Conservation (phyloP, 108 stramenopile species). For the Skeletonema marinoi region DNA sequence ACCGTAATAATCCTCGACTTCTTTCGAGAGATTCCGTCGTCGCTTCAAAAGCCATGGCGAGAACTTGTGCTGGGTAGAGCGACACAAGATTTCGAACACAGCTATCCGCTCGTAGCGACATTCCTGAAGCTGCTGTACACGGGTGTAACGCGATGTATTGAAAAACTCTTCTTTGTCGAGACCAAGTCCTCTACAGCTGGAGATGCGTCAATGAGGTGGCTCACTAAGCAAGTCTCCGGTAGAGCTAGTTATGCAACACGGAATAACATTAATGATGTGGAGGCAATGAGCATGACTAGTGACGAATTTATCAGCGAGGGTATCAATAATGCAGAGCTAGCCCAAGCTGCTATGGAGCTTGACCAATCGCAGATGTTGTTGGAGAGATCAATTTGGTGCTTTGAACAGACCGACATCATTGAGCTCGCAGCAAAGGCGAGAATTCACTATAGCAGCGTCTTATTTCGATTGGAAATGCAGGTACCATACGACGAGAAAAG, state of each 20-base stretch:
- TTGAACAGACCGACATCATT: conserved; percentile 33
- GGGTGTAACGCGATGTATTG: conserved; percentile 49
- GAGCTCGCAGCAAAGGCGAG: conserved; percentile 38
- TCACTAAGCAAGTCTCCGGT: not conserved
- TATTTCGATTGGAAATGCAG: conserved; percentile 15
- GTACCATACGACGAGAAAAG: not conserved
- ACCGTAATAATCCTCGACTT: conserved; percentile 58
- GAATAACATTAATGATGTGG: conserved; percentile 29
- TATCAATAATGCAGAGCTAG: conserved; percentile 30
- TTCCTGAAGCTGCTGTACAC: conserved; percentile 60
- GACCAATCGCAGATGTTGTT: not conserved
- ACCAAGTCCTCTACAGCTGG: conserved; percentile 40
- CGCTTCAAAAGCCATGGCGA: conserved; percentile 47
- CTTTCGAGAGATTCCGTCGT: conserved; percentile 30
- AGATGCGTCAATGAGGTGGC: conserved; percentile 36
- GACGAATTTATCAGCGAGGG: conserved; percentile 42
- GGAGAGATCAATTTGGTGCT: conserved; percentile 41
- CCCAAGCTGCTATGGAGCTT: conserved; percentile 18
- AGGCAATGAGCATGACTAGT: conserved; percentile 31
- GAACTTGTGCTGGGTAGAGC: conserved; percentile 36
- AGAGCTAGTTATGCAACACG: conserved; percentile 23
- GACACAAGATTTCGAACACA: not conserved
- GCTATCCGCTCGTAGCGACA: conserved; percentile 43
- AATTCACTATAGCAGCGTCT: conserved; percentile 31
- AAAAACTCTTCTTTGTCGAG: conserved; percentile 57